Percentiles rank a stretch among this genome's conserved stretches.
These are phyloP conservation scores for Delitschia confertaspora DNA, from an alignment of 495 filamentous ascomycete genomes.

Conservation along the genomic window DNA sequence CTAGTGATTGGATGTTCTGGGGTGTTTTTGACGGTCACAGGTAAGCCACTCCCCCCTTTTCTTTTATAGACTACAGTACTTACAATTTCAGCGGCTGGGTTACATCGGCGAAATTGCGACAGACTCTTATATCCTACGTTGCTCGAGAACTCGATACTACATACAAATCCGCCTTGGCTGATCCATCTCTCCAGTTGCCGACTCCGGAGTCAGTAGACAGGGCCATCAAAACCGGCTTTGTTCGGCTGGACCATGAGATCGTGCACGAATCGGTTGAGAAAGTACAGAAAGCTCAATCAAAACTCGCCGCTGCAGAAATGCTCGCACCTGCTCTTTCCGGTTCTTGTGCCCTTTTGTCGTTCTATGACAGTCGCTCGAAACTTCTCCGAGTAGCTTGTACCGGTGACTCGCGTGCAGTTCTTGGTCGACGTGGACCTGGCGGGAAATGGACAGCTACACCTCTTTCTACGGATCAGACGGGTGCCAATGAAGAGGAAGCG, in stretches of 20 bases:
- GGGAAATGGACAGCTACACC: conserved; percentile 92
- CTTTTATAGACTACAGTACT: neutral
- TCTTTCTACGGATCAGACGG: conserved; percentile 88
- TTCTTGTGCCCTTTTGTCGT: conserved; percentile 90
- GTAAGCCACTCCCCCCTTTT: conserved; percentile 38
- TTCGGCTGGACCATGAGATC: conserved; percentile 85
- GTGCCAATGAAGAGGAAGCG: conserved; percentile 72
- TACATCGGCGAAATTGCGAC: conserved; percentile 90
- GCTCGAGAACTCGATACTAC: conserved; percentile 89
- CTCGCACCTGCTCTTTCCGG: conserved; percentile 90
- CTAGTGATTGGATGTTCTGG: conserved; percentile 99
- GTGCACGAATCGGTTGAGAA: conserved; percentile 80
- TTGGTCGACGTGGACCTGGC: conserved; percentile 65
- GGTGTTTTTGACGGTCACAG: conserved; percentile 96
- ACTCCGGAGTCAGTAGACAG: conserved; percentile 69
- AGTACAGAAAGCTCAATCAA: conserved; percentile 78
- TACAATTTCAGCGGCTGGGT: conserved; percentile 72
- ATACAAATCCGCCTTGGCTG: conserved; percentile 66
- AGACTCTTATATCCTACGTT: conserved; percentile 83
- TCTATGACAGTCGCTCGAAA: conserved; percentile 82
- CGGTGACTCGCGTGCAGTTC: conserved; percentile 86
- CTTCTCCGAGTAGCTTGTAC: conserved; percentile 85
- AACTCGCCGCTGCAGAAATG: conserved; percentile 75
- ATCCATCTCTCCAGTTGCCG: conserved; percentile 51
- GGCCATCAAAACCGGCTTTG: conserved; percentile 89